Percentiles rank a stretch among this genome's conserved stretches.
Evolutionary conservation across 2,329 filamentous ascomycete species (phyloP).

Genomic region (Fusarium nurragi): DNA sequence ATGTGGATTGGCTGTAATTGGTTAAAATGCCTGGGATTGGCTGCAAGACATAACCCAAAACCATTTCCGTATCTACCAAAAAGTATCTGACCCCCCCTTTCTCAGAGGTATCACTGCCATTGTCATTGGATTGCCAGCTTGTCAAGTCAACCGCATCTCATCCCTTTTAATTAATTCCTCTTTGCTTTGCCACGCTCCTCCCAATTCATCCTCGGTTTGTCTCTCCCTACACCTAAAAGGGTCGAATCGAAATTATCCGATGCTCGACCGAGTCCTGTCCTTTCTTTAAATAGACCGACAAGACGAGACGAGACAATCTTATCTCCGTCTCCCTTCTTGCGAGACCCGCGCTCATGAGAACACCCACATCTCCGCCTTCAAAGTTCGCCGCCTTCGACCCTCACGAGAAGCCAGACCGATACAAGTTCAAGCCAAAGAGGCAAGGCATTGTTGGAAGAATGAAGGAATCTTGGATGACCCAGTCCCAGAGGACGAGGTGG

Average conservation of each 20-base stretch:
- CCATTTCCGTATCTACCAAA: constrained; percentile 23
- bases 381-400: constrained; percentile 67
- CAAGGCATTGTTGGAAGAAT: constrained; percentile 62
- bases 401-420: constrained; percentile 72
- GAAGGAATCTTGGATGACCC: constrained; percentile 68
- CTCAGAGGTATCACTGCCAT: constrained; percentile 2
- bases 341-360: constrained; percentile 63
- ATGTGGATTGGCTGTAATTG: constrained; percentile 34
- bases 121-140: constrained; percentile 8
- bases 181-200: constrained; percentile 28
- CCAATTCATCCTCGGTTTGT: constrained; percentile 17
- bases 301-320: constrained; percentile 12
- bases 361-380: constrained; percentile 71
- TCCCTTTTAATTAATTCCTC: constrained; percentile 29
- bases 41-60: constrained; percentile 27
- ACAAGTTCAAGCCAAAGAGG: constrained; percentile 59
- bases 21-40: neutral
- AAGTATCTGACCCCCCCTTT: constrained; percentile 36
- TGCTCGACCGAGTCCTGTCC: constrained; percentile 42
- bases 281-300: constrained; percentile 35
- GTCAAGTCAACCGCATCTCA: constrained; percentile 15
- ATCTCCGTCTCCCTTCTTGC: constrained; percentile 17
- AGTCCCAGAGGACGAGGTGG: constrained; percentile 72
- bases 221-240: constrained; percentile 15
- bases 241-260: constrained; percentile 13